phyloP scores from a whole-genome alignment of 2,329 filamentous ascomycete species.

The Colletotrichum musicola region DNA sequence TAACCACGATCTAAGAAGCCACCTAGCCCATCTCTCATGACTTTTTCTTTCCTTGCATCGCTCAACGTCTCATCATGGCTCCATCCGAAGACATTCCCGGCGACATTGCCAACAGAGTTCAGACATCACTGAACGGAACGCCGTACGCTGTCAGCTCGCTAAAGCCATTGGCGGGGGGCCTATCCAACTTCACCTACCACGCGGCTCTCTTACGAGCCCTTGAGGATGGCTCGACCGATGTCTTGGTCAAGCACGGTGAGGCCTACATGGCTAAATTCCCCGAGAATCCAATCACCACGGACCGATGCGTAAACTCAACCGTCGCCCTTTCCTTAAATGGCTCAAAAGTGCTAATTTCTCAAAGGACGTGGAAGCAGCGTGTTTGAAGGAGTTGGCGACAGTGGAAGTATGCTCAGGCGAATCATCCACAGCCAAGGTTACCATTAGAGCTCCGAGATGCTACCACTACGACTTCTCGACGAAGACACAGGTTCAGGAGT shows the following conservation, averaged over 20 bases:
- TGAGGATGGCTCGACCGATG: neutral
- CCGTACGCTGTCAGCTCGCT: neutral
- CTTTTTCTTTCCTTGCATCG: too few species aligned
- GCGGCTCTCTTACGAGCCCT: neutral
- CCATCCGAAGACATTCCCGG: neutral
- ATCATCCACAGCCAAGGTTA: constrained; percentile 38
- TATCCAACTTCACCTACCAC: constrained; percentile 11
- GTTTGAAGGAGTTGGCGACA: neutral
- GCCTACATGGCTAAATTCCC: constrained; percentile 6
- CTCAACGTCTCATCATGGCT: too few species aligned
- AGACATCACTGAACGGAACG: neutral
- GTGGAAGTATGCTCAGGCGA: neutral
- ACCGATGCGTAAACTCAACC: constrained; percentile 1
- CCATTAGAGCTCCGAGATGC: constrained; percentile 61
- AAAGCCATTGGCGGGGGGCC: neutral
- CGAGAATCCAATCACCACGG: neutral
- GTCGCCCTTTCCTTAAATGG: neutral
- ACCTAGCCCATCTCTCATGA: too few species aligned
- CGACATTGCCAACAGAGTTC: neutral
- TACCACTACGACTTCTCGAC: constrained; percentile 59
- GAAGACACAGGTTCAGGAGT: constrained; percentile 67
- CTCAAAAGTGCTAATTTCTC: neutral
- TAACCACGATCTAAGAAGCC: too few species aligned
- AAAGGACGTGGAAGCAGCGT: constrained; percentile 1
- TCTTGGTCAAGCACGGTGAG: constrained; percentile 6